Conservation (phyloP, 208 protist genomes). For the Endotrypanum monterogeii region DNA sequence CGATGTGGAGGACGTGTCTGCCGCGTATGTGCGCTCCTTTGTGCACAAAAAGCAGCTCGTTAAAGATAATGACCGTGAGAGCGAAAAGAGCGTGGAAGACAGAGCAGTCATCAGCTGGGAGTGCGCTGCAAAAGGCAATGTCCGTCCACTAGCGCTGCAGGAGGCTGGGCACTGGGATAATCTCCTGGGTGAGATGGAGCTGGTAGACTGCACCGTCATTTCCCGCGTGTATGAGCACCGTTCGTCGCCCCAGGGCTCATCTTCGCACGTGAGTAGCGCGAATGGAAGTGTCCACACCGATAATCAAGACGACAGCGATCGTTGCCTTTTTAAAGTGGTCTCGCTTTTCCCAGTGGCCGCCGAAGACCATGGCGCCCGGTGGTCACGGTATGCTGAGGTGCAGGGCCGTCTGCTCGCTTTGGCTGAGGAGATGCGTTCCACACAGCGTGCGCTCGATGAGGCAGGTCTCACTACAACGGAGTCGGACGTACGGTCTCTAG, state of each 20-base stretch:
- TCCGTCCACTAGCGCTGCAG: constrained; percentile 9
- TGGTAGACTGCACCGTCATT: constrained; percentile 30
- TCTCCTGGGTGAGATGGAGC: constrained; percentile 22
- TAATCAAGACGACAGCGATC: constrained; percentile 6
- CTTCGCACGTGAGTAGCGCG: background rate
- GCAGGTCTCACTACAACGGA: constrained; percentile 23
- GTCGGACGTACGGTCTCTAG: constrained; percentile 1
- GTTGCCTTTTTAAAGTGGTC: constrained; percentile 31
- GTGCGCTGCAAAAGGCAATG: background rate
- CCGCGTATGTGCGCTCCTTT: background rate
- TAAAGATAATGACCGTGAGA: background rate
- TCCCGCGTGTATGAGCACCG: constrained; percentile 26
- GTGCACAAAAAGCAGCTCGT: background rate
- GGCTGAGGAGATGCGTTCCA: constrained; percentile 28
- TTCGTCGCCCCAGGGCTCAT: background rate
- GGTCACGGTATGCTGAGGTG: constrained; percentile 13
- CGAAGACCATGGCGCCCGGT: constrained; percentile 17
- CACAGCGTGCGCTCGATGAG: constrained; percentile 21
- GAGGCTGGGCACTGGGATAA: constrained; percentile 25
- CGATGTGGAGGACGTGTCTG: background rate
- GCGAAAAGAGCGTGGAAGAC: constrained; percentile 5
- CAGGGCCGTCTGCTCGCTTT: constrained; percentile 20
- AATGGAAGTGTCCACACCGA: constrained; percentile 1
- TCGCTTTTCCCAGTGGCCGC: constrained; percentile 26
- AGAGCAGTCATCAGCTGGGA: background rate